These are phyloP conservation scores for Cryptococcus sp. DNA, from an alignment of 1,284 basidiomycete species.

Conservation along the genomic window DNA sequence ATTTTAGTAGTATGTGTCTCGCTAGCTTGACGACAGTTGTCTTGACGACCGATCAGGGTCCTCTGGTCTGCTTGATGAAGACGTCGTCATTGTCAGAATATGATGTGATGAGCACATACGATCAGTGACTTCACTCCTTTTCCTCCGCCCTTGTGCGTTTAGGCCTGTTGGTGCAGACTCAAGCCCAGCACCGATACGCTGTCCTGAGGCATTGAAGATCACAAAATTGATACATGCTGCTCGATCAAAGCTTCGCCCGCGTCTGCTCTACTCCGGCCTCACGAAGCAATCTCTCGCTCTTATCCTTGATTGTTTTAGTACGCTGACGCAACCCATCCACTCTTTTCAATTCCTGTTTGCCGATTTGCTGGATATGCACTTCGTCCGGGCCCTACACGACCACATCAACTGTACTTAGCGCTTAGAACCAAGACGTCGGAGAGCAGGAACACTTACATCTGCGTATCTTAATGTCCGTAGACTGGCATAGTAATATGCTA, in stretches of 20 bases:
- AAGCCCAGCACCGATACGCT: no score
- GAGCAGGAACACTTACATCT: constrained; percentile 64
- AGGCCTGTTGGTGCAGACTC: no score
- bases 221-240: no score
- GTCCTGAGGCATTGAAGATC: no score
- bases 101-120: no score
- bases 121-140: no score
- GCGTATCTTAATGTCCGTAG: constrained; percentile 86
- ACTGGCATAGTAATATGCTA: constrained; percentile 76
- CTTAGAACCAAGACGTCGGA: constrained; percentile 7
- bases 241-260: constrained; percentile 11
- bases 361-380: constrained; percentile 94
- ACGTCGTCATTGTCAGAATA: no score
- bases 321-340: constrained; percentile 32
- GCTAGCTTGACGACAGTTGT: no score
- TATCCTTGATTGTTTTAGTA: constrained; percentile 20
- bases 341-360: constrained; percentile 73
- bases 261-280: constrained; percentile 3
- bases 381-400: constrained; percentile 75
- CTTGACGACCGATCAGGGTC: no score
- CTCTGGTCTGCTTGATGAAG: no score
- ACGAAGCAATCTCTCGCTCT: constrained; percentile 22
- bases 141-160: no score
- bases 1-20: no score
- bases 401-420: constrained; percentile 14